A percentile compares a stretch with the other conserved stretches of the same genome.
phyloP scores from a whole-genome alignment of 495 filamentous ascomycete species.

The Hypoxylon trugodes region DNA sequence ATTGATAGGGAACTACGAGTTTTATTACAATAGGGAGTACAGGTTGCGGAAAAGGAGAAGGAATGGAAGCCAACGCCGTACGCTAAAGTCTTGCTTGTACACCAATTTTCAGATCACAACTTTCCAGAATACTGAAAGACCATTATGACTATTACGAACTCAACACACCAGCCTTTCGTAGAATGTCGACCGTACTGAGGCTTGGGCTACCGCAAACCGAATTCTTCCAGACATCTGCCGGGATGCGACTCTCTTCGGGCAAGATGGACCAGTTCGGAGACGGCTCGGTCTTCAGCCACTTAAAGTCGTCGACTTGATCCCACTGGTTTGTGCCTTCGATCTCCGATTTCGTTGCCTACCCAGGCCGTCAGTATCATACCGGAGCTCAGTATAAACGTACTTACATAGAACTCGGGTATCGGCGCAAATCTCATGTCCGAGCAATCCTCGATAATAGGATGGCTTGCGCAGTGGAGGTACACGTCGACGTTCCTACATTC shows the following conservation, averaged over 20 bases:
- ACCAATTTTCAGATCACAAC: background rate
- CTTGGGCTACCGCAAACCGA: slow-evolving; percentile 71
- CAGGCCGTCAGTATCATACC: background rate
- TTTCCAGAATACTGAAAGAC: background rate
- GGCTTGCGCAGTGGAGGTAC: slow-evolving; percentile 81
- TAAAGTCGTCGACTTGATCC: slow-evolving; percentile 95
- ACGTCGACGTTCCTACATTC: slow-evolving; percentile 80
- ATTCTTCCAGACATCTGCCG: slow-evolving; percentile 73
- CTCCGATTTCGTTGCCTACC: slow-evolving; percentile 45
- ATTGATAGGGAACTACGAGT: background rate
- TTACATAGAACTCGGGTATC: slow-evolving; percentile 72
- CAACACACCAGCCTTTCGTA: slow-evolving; percentile 64
- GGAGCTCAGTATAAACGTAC: slow-evolving; percentile 37
- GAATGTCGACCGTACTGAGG: slow-evolving; percentile 71
- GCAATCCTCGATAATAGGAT: slow-evolving; percentile 95
- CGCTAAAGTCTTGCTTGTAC: slow-evolving; percentile 7
- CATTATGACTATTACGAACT: background rate
- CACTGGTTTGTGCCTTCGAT: slow-evolving; percentile 68
- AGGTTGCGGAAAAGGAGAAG: background rate
- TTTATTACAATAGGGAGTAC: slow-evolving; percentile 8
- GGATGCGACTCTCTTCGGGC: slow-evolving; percentile 65
- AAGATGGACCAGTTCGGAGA: slow-evolving; percentile 91
- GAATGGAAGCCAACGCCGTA: slow-evolving; percentile 6
- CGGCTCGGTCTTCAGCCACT: slow-evolving; percentile 86
- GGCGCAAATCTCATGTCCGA: slow-evolving; percentile 78